These are phyloP conservation scores for Penicillium verhagenii DNA, from an alignment of 495 filamentous ascomycete species.

Conservation along the genomic window DNA sequence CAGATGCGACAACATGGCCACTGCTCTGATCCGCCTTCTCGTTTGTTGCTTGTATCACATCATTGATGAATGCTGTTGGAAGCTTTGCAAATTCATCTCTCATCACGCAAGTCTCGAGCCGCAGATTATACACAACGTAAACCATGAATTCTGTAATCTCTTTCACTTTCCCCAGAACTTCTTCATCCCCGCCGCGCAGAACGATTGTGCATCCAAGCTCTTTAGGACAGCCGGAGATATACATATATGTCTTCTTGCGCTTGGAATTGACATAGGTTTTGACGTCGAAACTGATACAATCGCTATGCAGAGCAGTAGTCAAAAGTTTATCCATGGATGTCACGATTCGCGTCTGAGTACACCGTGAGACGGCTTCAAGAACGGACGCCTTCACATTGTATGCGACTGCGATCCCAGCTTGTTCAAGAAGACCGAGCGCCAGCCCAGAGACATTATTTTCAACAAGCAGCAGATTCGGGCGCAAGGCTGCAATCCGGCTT, in stretches of 20 bases:
- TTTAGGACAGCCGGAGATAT: constrained; percentile 87
- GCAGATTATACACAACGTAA: constrained; percentile 97
- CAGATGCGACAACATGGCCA: background rate
- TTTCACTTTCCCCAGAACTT: constrained; percentile 75
- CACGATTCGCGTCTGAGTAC: constrained; percentile 85
- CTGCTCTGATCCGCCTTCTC: constrained; percentile 8
- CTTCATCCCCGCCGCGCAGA: constrained; percentile 74
- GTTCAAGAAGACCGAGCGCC: constrained; percentile 80
- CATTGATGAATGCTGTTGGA: constrained; percentile 58
- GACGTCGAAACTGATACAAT: constrained; percentile 83
- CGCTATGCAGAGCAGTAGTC: constrained; percentile 74
- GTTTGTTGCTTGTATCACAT: constrained; percentile 11
- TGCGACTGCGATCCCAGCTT: constrained; percentile 85
- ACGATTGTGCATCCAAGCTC: constrained; percentile 96
- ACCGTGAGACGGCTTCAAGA: constrained; percentile 89
- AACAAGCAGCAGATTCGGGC: constrained; percentile 81
- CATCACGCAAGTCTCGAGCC: constrained; percentile 94
- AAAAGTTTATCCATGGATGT: constrained; percentile 94
- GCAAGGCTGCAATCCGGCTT: constrained; percentile 82
- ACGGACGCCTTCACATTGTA: constrained; percentile 97
- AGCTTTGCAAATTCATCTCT: constrained; percentile 91
- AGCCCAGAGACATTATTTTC: constrained; percentile 88
- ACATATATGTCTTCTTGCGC: constrained; percentile 91
- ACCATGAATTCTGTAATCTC: constrained; percentile 97
- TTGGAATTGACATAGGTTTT: constrained; percentile 87